Conservation (phyloP, 306 rosid species). For the Spatholobus suberectus region DNA sequence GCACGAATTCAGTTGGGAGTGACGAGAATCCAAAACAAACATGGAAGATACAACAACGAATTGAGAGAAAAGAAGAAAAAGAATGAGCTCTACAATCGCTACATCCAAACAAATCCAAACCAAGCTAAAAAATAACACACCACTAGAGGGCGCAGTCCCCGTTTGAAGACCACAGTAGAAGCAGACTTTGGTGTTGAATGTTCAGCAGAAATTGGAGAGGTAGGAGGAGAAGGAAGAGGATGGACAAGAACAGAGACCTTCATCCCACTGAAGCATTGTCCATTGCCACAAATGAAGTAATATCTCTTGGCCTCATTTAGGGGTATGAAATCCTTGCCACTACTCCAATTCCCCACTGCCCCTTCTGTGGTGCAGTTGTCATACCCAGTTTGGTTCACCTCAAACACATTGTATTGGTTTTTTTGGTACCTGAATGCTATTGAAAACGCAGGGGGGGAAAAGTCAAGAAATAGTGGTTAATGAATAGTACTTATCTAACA, state of each 20-base stretch:
- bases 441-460: background rate
- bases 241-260: slow-evolving; percentile 78
- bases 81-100: background rate
- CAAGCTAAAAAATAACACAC: background rate
- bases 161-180: background rate
- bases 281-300: slow-evolving; percentile 86
- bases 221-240: slow-evolving; percentile 64
- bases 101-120: background rate
- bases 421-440: slow-evolving; percentile 90
- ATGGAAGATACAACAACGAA: background rate
- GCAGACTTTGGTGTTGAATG: slow-evolving; percentile 35
- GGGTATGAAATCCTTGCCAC: slow-evolving; percentile 88
- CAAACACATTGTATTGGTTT: slow-evolving; percentile 89
- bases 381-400: slow-evolving; percentile 89
- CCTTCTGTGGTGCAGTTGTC: slow-evolving; percentile 89
- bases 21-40: background rate
- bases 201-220: slow-evolving; percentile 28
- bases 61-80: background rate
- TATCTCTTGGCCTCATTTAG: slow-evolving; percentile 65
- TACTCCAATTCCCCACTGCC: slow-evolving; percentile 87
- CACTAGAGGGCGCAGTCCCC: background rate
- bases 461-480: background rate
- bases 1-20: too few relatives aligned
- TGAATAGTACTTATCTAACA: background rate
- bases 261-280: slow-evolving; percentile 89